These are phyloP conservation scores for Erigeron canadensis DNA, from an alignment of 129 eudicot genomes.

Conservation along the genomic window DNA sequence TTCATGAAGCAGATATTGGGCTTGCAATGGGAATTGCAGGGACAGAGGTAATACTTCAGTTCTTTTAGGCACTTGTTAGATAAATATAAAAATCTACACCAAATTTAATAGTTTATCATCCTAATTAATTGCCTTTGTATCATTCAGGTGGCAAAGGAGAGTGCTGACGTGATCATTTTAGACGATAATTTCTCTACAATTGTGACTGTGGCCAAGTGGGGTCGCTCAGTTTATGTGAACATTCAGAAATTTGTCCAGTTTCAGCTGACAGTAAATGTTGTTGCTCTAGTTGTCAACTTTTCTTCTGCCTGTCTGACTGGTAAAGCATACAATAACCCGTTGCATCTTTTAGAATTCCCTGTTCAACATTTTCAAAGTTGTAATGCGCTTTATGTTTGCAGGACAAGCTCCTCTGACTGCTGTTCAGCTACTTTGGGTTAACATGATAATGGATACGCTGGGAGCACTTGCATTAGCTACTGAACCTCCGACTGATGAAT, in stretches of 20 bases:
- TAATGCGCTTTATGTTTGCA: conserved; percentile 26
- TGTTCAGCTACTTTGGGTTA: conserved; percentile 94
- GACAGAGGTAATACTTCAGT: conserved; percentile 60
- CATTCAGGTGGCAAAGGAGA: conserved; percentile 92
- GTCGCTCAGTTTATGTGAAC: conserved; percentile 95
- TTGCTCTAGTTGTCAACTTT: conserved; percentile 86
- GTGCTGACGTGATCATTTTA: conserved; percentile 92
- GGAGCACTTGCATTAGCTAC: conserved; percentile 98
- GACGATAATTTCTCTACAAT: conserved; percentile 94
- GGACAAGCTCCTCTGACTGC: conserved; percentile 94
- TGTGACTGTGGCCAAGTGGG: conserved; percentile 94
- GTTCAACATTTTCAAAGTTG: not conserved
- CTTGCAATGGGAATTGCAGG: conserved; percentile 99
- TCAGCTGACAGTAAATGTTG: conserved; percentile 90
- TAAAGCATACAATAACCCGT: conserved; percentile 27
- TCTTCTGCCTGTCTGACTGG: conserved; percentile 95
- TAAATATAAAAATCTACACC: not conserved
- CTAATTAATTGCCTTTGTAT: not conserved
- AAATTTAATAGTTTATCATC: not conserved
- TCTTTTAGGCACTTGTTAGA: not conserved
- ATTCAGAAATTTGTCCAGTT: conserved; percentile 96
- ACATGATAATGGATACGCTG: conserved; percentile 98
- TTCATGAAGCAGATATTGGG: conserved; percentile 98
- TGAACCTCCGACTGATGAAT: conserved; percentile 88
- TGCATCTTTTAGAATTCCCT: not conserved